Percentiles rank a stretch among this genome's conserved stretches.
Conservation (phyloP, 2,329 filamentous ascomycete species). For the Eurotiales sp. region DNA sequence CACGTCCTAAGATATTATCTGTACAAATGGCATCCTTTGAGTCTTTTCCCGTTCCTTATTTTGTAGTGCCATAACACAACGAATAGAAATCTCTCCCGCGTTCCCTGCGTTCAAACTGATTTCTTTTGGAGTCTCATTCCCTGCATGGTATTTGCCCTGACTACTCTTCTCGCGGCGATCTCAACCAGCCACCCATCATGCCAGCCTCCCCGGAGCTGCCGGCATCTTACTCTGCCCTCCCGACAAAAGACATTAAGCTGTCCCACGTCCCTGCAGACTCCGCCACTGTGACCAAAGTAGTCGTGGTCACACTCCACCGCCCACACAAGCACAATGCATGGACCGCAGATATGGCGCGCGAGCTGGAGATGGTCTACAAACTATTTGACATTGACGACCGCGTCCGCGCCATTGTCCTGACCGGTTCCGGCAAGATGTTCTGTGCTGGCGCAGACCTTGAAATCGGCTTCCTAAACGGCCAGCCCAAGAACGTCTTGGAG, state of each 20-base stretch:
- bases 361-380: constrained; percentile 54
- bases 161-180: too few species aligned
- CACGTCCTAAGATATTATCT: too few species aligned
- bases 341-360: constrained; percentile 54
- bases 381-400: constrained; percentile 52
- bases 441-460: constrained; percentile 58
- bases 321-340: constrained; percentile 61
- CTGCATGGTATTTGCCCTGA: too few species aligned
- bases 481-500: neutral
- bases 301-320: constrained; percentile 62
- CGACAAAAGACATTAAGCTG: constrained; percentile 17
- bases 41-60: too few species aligned
- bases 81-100: too few species aligned
- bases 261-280: constrained; percentile 38
- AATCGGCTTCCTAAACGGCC: constrained; percentile 24
- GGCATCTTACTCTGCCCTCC: constrained; percentile 9
- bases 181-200: too few species aligned
- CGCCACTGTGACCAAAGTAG: constrained; percentile 54
- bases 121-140: too few species aligned
- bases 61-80: too few species aligned
- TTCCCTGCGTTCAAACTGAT: too few species aligned
- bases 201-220: constrained; percentile 8
- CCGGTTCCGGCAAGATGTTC: constrained; percentile 53
- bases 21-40: too few species aligned
- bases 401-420: constrained; percentile 54